These are phyloP conservation scores for Hsuehochloa calcarea DNA, from an alignment of 176 grass and related monocot species.

Conservation along the genomic window DNA sequence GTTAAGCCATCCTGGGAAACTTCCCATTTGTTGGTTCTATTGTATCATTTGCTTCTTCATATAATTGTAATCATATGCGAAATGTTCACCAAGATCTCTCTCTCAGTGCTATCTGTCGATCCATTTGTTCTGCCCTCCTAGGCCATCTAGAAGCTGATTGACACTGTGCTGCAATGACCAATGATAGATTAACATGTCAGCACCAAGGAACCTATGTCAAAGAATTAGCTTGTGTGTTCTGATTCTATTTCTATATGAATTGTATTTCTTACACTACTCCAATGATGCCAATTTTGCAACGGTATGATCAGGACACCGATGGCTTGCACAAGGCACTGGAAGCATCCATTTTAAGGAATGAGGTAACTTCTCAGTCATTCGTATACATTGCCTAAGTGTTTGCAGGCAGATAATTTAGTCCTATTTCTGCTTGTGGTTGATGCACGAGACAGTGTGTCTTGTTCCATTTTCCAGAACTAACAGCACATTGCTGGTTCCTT, in stretches of 20 bases:
- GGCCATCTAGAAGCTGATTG: neutral
- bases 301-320: conserved; percentile 73
- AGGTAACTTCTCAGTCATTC: conserved; percentile 53
- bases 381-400: neutral
- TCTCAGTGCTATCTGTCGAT: neutral
- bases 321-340: conserved; percentile 82
- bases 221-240: conserved; percentile 18
- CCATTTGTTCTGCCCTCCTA: neutral
- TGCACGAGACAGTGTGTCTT: neutral
- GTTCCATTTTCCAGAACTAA: conserved; percentile 22
- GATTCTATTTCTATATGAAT: conserved; percentile 26
- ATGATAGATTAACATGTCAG: neutral
- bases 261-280: conserved; percentile 2
- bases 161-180: neutral
- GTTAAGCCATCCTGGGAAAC: neutral
- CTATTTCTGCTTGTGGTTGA: conserved; percentile 17
- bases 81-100: neutral
- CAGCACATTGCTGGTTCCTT: conserved; percentile 11
- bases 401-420: conserved; percentile 21
- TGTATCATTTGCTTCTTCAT: neutral
- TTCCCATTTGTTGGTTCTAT: neutral
- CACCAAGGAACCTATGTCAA: neutral
- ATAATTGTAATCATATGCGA: neutral
- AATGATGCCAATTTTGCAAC: conserved; percentile 38
- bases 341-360: conserved; percentile 87